phyloP scores from a whole-genome alignment of 371 early-diverging fungal genomes.

The Furculomyces boomerangus region DNA sequence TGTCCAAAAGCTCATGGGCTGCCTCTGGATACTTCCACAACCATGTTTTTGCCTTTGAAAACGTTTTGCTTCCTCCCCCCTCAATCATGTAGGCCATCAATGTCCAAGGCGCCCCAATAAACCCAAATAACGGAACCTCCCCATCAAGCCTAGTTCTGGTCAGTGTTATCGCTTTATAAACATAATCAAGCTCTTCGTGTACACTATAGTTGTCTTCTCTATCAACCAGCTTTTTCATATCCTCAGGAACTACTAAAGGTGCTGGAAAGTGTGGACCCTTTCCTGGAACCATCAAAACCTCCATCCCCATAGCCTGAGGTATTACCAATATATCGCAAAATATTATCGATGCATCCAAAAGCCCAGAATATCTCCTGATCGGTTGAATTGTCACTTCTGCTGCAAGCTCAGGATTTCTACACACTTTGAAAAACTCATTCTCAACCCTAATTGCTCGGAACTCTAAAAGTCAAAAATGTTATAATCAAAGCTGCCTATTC shows the following conservation, averaged over 20 bases:
- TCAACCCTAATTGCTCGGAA: slow-evolving; percentile 67
- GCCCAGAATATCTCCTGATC: slow-evolving; percentile 71
- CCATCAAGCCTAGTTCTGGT: slow-evolving; percentile 72
- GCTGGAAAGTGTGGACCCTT: slow-evolving; percentile 84
- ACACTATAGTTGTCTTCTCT: slow-evolving; percentile 26
- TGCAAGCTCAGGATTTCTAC: slow-evolving; percentile 85
- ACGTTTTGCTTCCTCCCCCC: slow-evolving; percentile 88
- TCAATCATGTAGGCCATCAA: slow-evolving; percentile 97
- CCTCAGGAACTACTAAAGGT: slow-evolving; percentile 54
- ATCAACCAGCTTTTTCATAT: slow-evolving; percentile 41
- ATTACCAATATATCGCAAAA: slow-evolving; percentile 95
- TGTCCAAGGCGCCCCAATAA: slow-evolving; percentile 95
- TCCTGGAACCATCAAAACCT: slow-evolving; percentile 81
- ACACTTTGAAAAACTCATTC: slow-evolving; percentile 86
- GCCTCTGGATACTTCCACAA: slow-evolving; percentile 65
- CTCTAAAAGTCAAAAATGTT: no score
- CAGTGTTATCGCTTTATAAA: slow-evolving; percentile 87
- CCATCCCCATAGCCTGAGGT: slow-evolving; percentile 91
- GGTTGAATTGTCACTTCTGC: slow-evolving; percentile 91
- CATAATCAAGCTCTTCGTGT: slow-evolving; percentile 71
- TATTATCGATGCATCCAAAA: slow-evolving; percentile 92
- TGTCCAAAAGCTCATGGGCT: slow-evolving; percentile 55
- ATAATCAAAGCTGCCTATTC: no score
- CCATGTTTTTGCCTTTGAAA: slow-evolving; percentile 79
- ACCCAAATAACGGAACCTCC: slow-evolving; percentile 85